Base-by-base conservation (phyloP, 139 green algal species). In the Nannochloris sp. region DNA sequence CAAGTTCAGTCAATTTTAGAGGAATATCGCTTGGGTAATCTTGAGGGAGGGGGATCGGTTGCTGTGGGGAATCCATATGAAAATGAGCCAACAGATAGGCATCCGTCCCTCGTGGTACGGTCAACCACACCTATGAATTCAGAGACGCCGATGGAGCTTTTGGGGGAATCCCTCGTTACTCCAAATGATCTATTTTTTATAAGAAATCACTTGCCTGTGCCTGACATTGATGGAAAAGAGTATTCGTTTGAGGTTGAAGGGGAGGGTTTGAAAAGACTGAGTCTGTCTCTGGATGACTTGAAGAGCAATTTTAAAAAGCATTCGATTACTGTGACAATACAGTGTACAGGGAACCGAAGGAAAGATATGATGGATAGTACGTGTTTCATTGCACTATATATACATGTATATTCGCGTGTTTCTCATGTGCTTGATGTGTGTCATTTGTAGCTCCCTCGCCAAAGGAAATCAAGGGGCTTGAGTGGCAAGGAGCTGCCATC, bases 271-370 rank as follows among this genome's bases (percentile, higher is more conserved):
- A 68, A 74, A 57, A 53, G 62, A 8, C 46, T 74, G 48, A 60
- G 78, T 56, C 67, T 95, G 53, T 73, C 69, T 2, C 68, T 95
- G 57, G 67, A 84, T 3, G 77, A 90, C 44, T 75, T 95, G 31
- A 75, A 85, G 57, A 68, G 75, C 16, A 69, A 79, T 15, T 93
- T 94, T 71, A 82, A 82, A 44, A 84, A 85, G 68, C 78, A 87
- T 75, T 80, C 65, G 4, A 53, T 95, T 14, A 65, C 78, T 0
- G 83, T 85, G 37, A 89, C 83, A 1, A 43, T 95, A 55, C 82
- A 96, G 75, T 95, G 88, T 73, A 63, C 80, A 53, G 88, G 88
- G 64, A 96, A 96, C 78, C 74, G 89, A 19, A 78, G 89, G 19
- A 75, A 77, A 12, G 83, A 88, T 56, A 15, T 74, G 31, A 67